Base-by-base conservation (phyloP, 1,284 basidiomycete genomes). In the Papiliotrema terrestris region DNA sequence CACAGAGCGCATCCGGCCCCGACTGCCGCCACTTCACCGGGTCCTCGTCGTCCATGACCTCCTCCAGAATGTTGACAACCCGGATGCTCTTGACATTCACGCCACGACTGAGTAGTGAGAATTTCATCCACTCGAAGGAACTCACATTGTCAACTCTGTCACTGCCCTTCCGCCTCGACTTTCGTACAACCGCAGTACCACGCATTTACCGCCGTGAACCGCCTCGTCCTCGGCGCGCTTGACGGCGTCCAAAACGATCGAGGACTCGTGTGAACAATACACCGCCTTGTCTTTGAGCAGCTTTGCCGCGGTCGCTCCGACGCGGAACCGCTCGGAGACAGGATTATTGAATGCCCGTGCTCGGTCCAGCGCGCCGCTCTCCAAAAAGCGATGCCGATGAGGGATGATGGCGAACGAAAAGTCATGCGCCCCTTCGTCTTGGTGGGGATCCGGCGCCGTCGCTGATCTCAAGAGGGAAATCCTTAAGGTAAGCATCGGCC, bases 321-420 rank as follows among this genome's bases (percentile, higher is more conserved):
- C 14, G 17, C 15, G n/a, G 14, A 8, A 22, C 15, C 22, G 25
- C 17, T 29, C n/a, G 20, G 17, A 8, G 25, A 51, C 14, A 51
- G 23, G 38, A n/a, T 45, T 46, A n/a, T n/a, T 26, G 17, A 88
- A 89, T 38, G 80, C 78, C 0, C 69, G 68, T 1, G 84, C 91
- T 1, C 88, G 88, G 38, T 81, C 78, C 4, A 70, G 68, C 1
- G 66, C 59, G 37, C 65, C 67, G 29, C 60, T 63, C 61, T 91
- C 84, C 58, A 88, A 71, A 81, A 93, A 93, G 49, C 86, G 84
- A 0, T 88, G 86, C 37, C 81, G 77, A 67, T 94, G 91, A 19
- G 89, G 89, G 73, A 89, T 78, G 32, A 93, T 83, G 1, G 84
- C 90, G 84, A 91, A 93, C 1, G 87, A 86, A 74, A 95, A 92